These are phyloP conservation scores for Brassica nigra DNA, from an alignment of 345 rosid genomes.

Conservation along the genomic window DNA sequence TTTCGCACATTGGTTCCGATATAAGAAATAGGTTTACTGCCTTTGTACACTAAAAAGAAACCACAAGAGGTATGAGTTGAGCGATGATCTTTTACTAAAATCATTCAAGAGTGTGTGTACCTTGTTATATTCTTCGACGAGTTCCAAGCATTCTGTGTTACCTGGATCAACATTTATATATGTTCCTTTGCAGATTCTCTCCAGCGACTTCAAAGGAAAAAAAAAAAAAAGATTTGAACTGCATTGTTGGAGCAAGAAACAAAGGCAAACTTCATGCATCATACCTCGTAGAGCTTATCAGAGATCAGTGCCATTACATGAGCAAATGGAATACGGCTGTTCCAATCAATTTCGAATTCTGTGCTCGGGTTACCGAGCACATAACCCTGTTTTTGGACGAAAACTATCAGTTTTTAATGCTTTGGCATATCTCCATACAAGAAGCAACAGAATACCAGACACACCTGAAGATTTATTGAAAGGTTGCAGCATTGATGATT, in stretches of 20 bases:
- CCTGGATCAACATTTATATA: background rate
- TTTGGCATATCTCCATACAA: background rate
- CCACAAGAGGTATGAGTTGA: background rate
- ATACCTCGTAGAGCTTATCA: background rate
- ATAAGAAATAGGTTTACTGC: background rate
- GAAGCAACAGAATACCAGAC: background rate
- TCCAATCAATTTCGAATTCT: background rate
- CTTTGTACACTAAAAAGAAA: background rate
- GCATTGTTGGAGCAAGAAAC: background rate
- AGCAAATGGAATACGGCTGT: background rate
- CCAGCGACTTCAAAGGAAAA: background rate
- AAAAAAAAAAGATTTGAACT: background rate
- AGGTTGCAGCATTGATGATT: constrained; percentile 37
- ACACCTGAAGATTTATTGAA: constrained; percentile 19
- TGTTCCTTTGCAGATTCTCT: background rate
- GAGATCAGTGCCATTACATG: background rate
- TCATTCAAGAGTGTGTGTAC: background rate
- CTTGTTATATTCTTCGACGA: background rate
- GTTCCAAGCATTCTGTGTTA: background rate
- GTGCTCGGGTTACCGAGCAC: background rate
- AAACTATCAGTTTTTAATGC: background rate
- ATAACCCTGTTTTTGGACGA: background rate
- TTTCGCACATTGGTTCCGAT: background rate
- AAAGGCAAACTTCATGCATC: background rate
- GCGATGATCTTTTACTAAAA: background rate